Conservation (phyloP, 148 eudicot species). For the Amaranthus palmeri region DNA sequence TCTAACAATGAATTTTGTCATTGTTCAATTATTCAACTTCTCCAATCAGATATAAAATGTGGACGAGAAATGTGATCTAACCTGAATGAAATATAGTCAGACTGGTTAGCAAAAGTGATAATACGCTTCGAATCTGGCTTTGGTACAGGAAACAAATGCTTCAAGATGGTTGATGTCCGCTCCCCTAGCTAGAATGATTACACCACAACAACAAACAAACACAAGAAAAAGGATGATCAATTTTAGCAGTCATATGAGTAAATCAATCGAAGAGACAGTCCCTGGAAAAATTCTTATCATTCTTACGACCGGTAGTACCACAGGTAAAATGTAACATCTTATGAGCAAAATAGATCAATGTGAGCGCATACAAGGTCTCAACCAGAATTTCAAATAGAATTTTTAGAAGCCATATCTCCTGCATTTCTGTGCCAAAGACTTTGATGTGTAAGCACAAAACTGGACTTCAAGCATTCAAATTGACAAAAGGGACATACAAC, state of each 20-base stretch:
- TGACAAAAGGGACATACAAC: not conserved
- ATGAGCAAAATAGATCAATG: not conserved
- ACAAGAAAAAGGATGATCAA: constrained; percentile 12
- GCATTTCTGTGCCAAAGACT: not conserved
- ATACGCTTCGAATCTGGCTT: constrained; percentile 94
- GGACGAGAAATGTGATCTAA: constrained; percentile 24
- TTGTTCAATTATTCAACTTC: not conserved
- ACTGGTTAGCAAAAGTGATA: constrained; percentile 82
- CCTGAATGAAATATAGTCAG: constrained; percentile 96
- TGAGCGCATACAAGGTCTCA: not conserved
- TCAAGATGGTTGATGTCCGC: constrained; percentile 75
- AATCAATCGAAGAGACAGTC: not conserved
- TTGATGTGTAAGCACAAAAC: not conserved
- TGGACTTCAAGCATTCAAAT: not conserved
- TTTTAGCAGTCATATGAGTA: not conserved
- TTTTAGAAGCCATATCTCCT: not conserved
- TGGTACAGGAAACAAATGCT: constrained; percentile 95
- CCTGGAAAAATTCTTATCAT: not conserved
- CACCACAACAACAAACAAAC: not conserved
- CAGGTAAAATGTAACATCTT: not conserved
- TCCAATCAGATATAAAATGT: not conserved
- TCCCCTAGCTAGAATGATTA: constrained; percentile 55
- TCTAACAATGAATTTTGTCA: not conserved
- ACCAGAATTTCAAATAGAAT: not conserved
- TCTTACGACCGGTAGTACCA: not conserved